These are phyloP conservation scores for Scolecobasidium constrictum DNA, from an alignment of 2,329 filamentous ascomycete genomes.

Conservation along the genomic window DNA sequence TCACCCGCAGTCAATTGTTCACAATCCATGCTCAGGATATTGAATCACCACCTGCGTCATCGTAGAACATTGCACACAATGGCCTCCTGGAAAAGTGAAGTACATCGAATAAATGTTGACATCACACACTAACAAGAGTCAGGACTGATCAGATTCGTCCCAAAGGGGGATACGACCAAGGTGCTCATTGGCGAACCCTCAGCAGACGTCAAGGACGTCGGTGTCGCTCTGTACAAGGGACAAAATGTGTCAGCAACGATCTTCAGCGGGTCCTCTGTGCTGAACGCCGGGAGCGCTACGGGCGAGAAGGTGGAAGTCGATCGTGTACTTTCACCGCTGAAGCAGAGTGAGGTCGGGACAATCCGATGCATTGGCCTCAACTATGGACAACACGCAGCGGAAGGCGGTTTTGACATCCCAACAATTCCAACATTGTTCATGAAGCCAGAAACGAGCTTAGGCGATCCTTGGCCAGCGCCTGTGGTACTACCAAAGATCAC, in stretches of 20 bases:
- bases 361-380: slow-evolving; percentile 51
- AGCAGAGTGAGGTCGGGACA: slow-evolving; percentile 40
- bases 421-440: slow-evolving; percentile 35
- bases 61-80: too few species aligned
- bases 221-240: slow-evolving; percentile 43
- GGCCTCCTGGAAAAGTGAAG: too few species aligned
- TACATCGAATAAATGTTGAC: too few species aligned
- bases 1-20: too few species aligned
- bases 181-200: slow-evolving; percentile 9
- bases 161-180: slow-evolving; percentile 2
- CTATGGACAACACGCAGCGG: slow-evolving; percentile 38
- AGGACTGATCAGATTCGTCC: slow-evolving; percentile 11
- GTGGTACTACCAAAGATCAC: slow-evolving; percentile 43
- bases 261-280: slow-evolving; percentile 48
- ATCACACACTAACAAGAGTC: too few species aligned
- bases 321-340: slow-evolving; percentile 39
- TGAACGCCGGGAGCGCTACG: slow-evolving; percentile 43
- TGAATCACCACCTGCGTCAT: too few species aligned
- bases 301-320: slow-evolving; percentile 35
- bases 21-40: too few species aligned
- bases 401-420: slow-evolving; percentile 42
- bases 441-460: slow-evolving; percentile 44
- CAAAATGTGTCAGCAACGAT: slow-evolving; percentile 45
- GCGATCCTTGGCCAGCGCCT: slow-evolving; percentile 40
- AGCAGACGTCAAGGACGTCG: slow-evolving; percentile 44